phyloP scores from a whole-genome alignment of 2,329 filamentous ascomycete species.

The Aspergillus quadrilineatus region DNA sequence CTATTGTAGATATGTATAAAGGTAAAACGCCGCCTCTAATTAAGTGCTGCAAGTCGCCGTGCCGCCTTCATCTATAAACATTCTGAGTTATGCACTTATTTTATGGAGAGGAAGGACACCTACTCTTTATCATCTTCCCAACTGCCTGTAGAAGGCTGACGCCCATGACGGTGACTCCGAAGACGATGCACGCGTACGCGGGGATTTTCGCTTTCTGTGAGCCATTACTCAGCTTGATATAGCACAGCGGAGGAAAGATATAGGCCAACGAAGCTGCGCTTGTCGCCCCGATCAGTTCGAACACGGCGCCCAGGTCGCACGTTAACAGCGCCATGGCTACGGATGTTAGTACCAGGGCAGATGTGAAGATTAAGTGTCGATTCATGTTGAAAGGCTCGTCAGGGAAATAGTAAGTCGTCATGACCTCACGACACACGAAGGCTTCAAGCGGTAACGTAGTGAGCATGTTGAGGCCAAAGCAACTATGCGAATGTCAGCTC shows the following conservation, averaged over 20 bases:
- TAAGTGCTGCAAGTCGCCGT: conserved; percentile 31
- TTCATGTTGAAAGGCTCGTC: conserved; percentile 75
- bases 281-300: conserved; percentile 93
- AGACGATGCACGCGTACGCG: conserved; percentile 68
- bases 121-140: conserved; percentile 60
- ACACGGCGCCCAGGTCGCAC: conserved; percentile 90
- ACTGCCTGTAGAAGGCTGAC: conserved; percentile 75
- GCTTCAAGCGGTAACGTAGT: conserved; percentile 94
- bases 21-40: background rate
- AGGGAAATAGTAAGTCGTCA: conserved; percentile 79
- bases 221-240: conserved; percentile 82
- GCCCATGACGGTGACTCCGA: conserved; percentile 76
- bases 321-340: conserved; percentile 78
- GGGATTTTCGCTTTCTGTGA: conserved; percentile 73
- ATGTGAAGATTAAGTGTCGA: conserved; percentile 83
- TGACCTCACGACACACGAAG: conserved; percentile 95
- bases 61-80: conserved; percentile 34
- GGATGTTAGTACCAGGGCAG: conserved; percentile 73
- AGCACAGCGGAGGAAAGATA: conserved; percentile 91
- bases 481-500: conserved; percentile 46
- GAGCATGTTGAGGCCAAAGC: conserved; percentile 98
- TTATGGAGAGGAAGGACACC: conserved; percentile 14
- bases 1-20: conserved; percentile 12
- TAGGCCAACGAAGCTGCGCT: conserved; percentile 93
- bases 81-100: conserved; percentile 14